Base-by-base conservation (phyloP, 345 rosid genomes). In the Odontarrhena argentea region DNA sequence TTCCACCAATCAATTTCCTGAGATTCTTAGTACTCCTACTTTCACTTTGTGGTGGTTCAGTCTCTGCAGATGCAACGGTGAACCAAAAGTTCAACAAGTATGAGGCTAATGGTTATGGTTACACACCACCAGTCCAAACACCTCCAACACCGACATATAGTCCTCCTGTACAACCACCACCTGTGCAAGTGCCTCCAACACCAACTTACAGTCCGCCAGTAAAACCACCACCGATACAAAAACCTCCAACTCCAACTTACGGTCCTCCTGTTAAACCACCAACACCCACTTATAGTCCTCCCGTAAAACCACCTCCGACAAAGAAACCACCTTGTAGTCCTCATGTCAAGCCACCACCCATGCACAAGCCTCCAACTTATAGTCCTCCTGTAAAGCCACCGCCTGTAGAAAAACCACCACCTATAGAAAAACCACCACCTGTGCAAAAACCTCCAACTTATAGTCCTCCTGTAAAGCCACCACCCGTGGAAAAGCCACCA, bases 121-220 rank as follows among this genome's bases (percentile, higher is more conserved):
- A 72, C 55, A 5, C 76, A 49, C 22, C 22, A 18, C 22, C 22
- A 18, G 22, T 18, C 22, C 22, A 18, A 18, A 18, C 22, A 18
- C 66, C 70, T 63, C 70, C 70, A 0, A 12, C 76, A 65, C 71
- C 76, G 26, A 56, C 30, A 32, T 70, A 55, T 14, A 55, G 49
- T 43, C 37, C 58, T 12, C 69, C 75, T 54, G 32, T n/a, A 9
- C 36, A 51, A 2, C 67, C 60, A 47, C 28, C 69, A 43, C 54
- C 61, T 42, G 36, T 32, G 1, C 36, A 32, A 32, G 36, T 32
- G 36, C 36, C 36, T 5, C 55, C 68, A 34, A 61, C 53, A 22
- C 55, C 62, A 12, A 24, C 11, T 58, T 68, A 68, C 7, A 51
- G 52, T 68, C 73, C 57, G 2, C 73, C 70, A 1, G n/a, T 53